Evolutionary conservation across 768 basidiomycete genomes (phyloP), one percentile per base, ranked within the genome.

Genomic region (Boletus sp.): DNA sequence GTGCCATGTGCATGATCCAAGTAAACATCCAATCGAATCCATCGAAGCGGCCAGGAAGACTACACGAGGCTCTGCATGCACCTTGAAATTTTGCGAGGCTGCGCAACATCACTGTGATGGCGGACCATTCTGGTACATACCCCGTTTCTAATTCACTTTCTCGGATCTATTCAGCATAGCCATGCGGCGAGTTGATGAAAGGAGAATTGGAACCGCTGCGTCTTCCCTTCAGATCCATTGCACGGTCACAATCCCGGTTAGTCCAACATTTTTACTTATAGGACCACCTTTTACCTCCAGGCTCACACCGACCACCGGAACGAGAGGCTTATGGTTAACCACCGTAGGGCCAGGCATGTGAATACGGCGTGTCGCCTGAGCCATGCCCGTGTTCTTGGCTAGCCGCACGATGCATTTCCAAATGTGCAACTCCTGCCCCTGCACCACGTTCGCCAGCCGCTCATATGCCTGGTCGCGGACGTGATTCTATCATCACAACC

Each of bases 51-150:
- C 68, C 63, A 60, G 65, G 49, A 70, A 66, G 65, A 46, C 42
- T 39, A 57, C 67, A 70, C 60, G 67, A 64, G 67, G 67, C 49
- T n/a, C n/a, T 30, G 33, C 40, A 40, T 50, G 52, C 50, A n/a
- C 32, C 41, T 40, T 17, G 50, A 44, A 40, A n/a, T 20, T 7
- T 30, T 37, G 36, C 55, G 24, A 59, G 55, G 58, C 61, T 56
- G 60, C 47, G 66, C 50, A 59, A 36, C 61, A 51, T 47, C 49
- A 32, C n/a, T n/a, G n/a, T n/a, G n/a, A n/a, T 42, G 56, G 50
- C 29, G 47, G 17, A 55, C 52, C 47, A 40, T 56, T 54, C 45
- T 41, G 18, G 41, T 33, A n/a, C n/a, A n/a, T n/a, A 35, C 51
- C 35, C 28, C 54, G 17, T 56, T 65, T 65, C 50, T 33, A 28